phyloP scores from a whole-genome alignment of 1,284 basidiomycete genomes.

The Gastroboletus turbinatus region DNA sequence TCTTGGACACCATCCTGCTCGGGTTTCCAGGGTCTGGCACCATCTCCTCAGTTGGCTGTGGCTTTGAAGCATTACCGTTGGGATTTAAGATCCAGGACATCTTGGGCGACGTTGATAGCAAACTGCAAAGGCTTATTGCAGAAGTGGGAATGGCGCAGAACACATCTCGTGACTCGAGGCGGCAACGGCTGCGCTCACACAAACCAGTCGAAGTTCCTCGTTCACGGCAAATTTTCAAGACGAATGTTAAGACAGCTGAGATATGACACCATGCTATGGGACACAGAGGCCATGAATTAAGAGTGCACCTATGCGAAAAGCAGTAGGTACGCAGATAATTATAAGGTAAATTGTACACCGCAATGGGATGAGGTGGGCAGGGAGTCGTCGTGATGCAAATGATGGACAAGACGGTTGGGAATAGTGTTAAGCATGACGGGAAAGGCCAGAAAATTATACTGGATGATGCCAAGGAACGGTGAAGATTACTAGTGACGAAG shows the following conservation, averaged over 20 bases:
- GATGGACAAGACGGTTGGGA: slow-evolving; percentile 25
- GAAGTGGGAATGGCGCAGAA: not conserved
- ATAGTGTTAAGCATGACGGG: slow-evolving; percentile 29
- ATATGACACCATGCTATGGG: slow-evolving; percentile 23
- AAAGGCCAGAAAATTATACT: slow-evolving; percentile 26
- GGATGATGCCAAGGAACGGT: slow-evolving; percentile 30
- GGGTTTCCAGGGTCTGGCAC: slow-evolving; percentile 54
- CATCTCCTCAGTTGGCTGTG: slow-evolving; percentile 29
- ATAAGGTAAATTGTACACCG: slow-evolving; percentile 39
- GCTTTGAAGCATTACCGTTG: slow-evolving; percentile 21
- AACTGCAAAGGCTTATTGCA: not conserved
- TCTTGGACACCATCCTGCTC: slow-evolving; percentile 68
- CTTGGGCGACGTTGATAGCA: not conserved
- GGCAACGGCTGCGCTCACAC: slow-evolving; percentile 3
- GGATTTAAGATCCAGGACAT: slow-evolving; percentile 37
- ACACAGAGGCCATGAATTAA: slow-evolving; percentile 32
- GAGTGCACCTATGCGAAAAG: slow-evolving; percentile 32
- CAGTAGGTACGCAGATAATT: slow-evolving; percentile 37
- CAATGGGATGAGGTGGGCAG: slow-evolving; percentile 24
- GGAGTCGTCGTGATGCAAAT: slow-evolving; percentile 29
- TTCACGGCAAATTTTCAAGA: not conserved
- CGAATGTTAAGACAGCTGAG: slow-evolving; percentile 11
- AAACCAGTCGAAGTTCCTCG: not conserved
- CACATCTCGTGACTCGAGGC: slow-evolving; percentile 2
- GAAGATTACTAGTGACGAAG: slow-evolving; percentile 34